Evolutionary conservation across 345 rosid species (phyloP), one percentile per base, ranked within the genome.

Genomic region (Populus pruinosa): DNA sequence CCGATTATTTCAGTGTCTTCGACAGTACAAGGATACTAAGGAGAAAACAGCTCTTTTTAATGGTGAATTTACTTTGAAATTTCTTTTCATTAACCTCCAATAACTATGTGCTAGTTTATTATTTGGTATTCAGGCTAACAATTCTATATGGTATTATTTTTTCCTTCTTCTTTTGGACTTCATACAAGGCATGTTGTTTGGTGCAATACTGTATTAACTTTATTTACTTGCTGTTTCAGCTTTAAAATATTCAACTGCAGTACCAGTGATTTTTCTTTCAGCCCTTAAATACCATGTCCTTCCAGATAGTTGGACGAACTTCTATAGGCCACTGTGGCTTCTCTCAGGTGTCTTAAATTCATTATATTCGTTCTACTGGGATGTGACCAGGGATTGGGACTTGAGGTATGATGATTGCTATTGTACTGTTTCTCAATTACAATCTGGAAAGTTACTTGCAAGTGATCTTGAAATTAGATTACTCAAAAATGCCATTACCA

Each of bases 341-440:
- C 83, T 91, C 79, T 89, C 91, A 12, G 74, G 93, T 78, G 90
- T 96, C 74, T 77, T 95, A 83, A 96, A 92, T 83, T 89, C 97
- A 7, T 81, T 87, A 43, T 96, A 90, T 84, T 96, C 99, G 6
- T 96, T 92, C 88, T 94, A 91, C 82, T 96, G 99, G 99, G 98
- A 96, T 74, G 81, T 96, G 36, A 88, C 92, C 71, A 85, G 98
- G 23, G 99, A 96, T 80, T 96, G 98, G 99, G 98, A 94, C 86
- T 81, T 94, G 84, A 91, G 99, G 98, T 94, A 87, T 56, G 86
- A 31, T 41, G 35, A 13, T 38, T 53, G 70, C 69, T 50, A n/a
- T 49, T 66, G 2, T 68, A n/a, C 23, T 35, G 36, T 49, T 70
- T 73, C 77, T n/a, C 74, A 43, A n/a, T 18, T 23, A 27, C 39